These are phyloP conservation scores for Laguncularia racemosa DNA, from an alignment of 345 rosid genomes.

Conservation along the genomic window DNA sequence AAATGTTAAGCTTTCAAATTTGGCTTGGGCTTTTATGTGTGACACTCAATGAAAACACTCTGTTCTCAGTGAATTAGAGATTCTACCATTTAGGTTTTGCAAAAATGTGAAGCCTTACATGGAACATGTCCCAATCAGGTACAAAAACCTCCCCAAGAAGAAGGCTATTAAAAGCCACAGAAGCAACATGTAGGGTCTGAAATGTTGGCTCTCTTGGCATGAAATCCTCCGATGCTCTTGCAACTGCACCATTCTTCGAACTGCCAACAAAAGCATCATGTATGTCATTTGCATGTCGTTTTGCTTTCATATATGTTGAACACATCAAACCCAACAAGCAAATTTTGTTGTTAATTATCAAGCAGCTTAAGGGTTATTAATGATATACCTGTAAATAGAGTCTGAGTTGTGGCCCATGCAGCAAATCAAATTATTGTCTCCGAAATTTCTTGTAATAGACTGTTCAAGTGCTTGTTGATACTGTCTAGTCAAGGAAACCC, in stretches of 20 bases:
- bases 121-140: conserved; percentile 33
- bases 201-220: conserved; percentile 47
- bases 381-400: conserved; percentile 12
- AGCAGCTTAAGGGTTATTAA: no score
- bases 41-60: no score
- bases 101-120: not conserved
- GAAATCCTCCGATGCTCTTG: conserved; percentile 65
- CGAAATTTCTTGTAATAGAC: conserved; percentile 28
- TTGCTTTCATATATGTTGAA: no score
- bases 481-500: conserved; percentile 28
- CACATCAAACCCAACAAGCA: no score
- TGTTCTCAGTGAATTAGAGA: not conserved
- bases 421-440: conserved; percentile 30
- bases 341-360: no score
- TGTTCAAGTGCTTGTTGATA: conserved; percentile 38
- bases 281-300: no score
- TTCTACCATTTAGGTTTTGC: not conserved
- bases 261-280: conserved; percentile 15
- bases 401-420: conserved; percentile 45
- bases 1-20: no score
- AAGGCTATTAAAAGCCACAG: conserved; percentile 53
- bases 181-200: conserved; percentile 49
- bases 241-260: conserved; percentile 35
- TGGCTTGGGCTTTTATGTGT: no score
- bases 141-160: conserved; percentile 49